These are phyloP conservation scores for Apocynum venetum DNA, from an alignment of 257 asterid species.

Conservation along the genomic window DNA sequence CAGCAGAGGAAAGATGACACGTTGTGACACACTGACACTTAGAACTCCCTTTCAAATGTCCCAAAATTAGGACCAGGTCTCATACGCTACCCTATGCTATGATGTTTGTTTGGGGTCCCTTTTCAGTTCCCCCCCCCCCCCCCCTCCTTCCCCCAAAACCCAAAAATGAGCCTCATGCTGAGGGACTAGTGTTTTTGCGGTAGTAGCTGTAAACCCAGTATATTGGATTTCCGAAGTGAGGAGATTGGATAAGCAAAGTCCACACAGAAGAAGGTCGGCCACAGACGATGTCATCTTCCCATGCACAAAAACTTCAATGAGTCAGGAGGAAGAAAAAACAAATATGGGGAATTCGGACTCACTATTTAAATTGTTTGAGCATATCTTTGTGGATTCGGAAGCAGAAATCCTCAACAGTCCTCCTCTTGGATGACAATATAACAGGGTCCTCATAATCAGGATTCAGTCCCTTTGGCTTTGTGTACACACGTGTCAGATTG, in stretches of 20 bases:
- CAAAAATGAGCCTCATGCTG: too few relatives aligned
- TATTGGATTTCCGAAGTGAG: background rate
- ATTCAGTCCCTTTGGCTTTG: constrained; percentile 99
- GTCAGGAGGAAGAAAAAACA: background rate
- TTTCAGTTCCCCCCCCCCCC: too few relatives aligned
- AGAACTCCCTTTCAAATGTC: background rate
- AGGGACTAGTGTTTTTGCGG: background rate
- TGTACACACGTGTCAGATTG: constrained; percentile 87
- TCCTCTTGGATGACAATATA: constrained; percentile 83
- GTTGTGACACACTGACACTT: background rate
- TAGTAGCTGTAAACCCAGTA: background rate
- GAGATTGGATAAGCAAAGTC: background rate
- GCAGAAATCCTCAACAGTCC: constrained; percentile 91
- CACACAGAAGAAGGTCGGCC: too few relatives aligned
- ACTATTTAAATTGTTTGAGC: constrained; percentile 93
- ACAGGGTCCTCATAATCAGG: constrained; percentile 99
- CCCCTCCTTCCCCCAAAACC: background rate
- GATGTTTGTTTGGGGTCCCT: background rate
- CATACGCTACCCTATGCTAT: background rate
- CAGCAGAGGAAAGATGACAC: background rate
- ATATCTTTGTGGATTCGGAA: constrained; percentile 89
- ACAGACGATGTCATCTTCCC: background rate
- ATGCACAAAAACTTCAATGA: background rate
- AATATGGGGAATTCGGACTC: constrained; percentile 23
- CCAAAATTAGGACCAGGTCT: background rate